A percentile compares a stretch with the other conserved stretches of the same genome.
Evolutionary conservation across 345 rosid genomes (phyloP).

Genomic region (Salix caprea): DNA sequence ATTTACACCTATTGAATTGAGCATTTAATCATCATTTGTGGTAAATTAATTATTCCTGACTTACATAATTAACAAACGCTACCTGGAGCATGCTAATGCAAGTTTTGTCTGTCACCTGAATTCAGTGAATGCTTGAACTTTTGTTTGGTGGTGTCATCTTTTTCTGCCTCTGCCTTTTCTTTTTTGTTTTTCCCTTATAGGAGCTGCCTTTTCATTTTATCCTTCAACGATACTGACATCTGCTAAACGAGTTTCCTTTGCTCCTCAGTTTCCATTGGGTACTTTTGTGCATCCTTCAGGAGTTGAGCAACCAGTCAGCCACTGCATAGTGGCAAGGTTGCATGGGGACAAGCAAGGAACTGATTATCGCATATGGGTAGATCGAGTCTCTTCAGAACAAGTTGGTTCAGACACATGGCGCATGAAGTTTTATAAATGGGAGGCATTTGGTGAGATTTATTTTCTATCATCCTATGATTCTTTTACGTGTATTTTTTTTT

Average conservation of each 20-base stretch:
- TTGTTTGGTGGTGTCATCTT: not conserved
- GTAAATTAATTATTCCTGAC: too few species aligned
- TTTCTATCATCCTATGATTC: not conserved
- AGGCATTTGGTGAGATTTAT: conserved; percentile 18
- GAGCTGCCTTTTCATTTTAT: not conserved
- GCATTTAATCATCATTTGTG: too few species aligned
- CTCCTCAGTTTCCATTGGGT: conserved; percentile 15
- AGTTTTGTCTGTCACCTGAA: not conserved
- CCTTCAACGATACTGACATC: not conserved
- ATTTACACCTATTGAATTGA: too few species aligned
- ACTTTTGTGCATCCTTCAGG: conserved; percentile 22
- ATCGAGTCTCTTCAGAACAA: conserved; percentile 8
- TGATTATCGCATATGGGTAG: conserved; percentile 9
- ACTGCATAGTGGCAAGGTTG: conserved; percentile 14
- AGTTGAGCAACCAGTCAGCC: conserved; percentile 8
- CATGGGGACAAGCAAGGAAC: conserved; percentile 20
- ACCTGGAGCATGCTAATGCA: not conserved
- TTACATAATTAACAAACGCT: not conserved
- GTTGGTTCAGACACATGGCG: conserved; percentile 14
- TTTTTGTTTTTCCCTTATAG: not conserved
- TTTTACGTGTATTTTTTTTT: too few species aligned
- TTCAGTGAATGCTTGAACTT: not conserved
- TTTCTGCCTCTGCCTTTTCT: not conserved
- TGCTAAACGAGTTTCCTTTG: not conserved
- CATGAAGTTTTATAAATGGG: conserved; percentile 21